Base-by-base conservation (phyloP, 306 rosid genomes). In the Alnus glutinosa region DNA sequence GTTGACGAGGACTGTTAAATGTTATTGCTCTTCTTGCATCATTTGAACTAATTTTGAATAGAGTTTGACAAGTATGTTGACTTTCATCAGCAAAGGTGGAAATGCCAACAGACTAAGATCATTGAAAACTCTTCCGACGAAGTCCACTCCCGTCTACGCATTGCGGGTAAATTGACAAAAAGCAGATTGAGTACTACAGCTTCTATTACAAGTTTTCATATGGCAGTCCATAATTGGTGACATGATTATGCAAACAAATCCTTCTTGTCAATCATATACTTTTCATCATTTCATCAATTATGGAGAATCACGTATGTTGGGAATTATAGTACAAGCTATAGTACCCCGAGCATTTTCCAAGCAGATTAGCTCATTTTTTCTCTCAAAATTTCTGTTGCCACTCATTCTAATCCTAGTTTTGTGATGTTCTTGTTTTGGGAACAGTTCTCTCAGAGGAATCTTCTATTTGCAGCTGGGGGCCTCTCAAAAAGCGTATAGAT, bases 391-490 rank as follows among this genome's bases (percentile, higher is more conserved):
- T 18, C 10, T 9, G 34, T 42, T 34, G 54, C 54, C 0, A 37
- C 28, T 11, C 18, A 46, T 66, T 75, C 37, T n/a, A 73, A 23
- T 46, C 55, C 42, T 30, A 71, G 67, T 80, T 19, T 54, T 70
- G 50, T 78, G 28, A 63, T 78, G 36, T 58, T 79, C 4, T 57
- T 42, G 46, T 71, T 86, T 18, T 52, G 42, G 73, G 55, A 79
- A 77, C 94, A 95, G 99, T 95, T 95, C 85, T 95, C 98, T 77
- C 92, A 97, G 77, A 95, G 99, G 85, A 95, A 95, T 87, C 99
- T 95, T 74, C 89, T 95, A 72, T 89, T 95, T 76, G 98, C 98
- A 3, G 90, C 97, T 32, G 99, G 97, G 55, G 92, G 87, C 32
- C 93, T 93, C 39, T 74, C 88, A 47, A 95, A 86, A 85, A 77